Evolutionary conservation across 805 yeast genomes (phyloP).

Genomic region (Candida corydali): DNA sequence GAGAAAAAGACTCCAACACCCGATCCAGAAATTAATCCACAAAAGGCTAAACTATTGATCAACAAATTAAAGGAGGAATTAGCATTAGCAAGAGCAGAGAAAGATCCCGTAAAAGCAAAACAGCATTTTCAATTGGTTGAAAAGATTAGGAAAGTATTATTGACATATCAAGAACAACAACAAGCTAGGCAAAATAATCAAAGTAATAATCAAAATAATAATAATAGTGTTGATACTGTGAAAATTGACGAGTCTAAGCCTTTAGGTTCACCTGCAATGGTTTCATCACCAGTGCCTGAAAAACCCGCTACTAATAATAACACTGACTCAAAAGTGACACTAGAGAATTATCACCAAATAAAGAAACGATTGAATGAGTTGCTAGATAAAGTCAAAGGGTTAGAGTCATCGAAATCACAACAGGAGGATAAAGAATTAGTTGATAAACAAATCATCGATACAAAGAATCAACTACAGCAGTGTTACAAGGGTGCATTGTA

Average conservation of each 20-base stretch:
- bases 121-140: slow-evolving; percentile 62
- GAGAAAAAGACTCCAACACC: slow-evolving; percentile 9
- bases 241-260: background rate
- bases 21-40: slow-evolving; percentile 33
- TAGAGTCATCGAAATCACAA: slow-evolving; percentile 42
- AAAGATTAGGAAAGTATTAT: slow-evolving; percentile 55
- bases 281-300: slow-evolving; percentile 11
- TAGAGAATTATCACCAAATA: slow-evolving; percentile 40
- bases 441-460: slow-evolving; percentile 9
- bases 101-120: slow-evolving; percentile 56
- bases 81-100: slow-evolving; percentile 56
- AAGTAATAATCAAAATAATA: background rate
- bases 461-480: slow-evolving; percentile 43
- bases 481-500: slow-evolving; percentile 49
- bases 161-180: slow-evolving; percentile 51
- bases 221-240: background rate
- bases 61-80: slow-evolving; percentile 57
- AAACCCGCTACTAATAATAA: background rate
- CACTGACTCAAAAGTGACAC: slow-evolving; percentile 22
- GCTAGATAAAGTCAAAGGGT: slow-evolving; percentile 39
- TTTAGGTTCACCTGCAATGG: background rate
- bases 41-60: slow-evolving; percentile 54
- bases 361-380: slow-evolving; percentile 43
- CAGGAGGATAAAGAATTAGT: slow-evolving; percentile 28
- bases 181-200: slow-evolving; percentile 13